Conservation (phyloP, 768 basidiomycete species). For the Amanita pseudoporphyria region DNA sequence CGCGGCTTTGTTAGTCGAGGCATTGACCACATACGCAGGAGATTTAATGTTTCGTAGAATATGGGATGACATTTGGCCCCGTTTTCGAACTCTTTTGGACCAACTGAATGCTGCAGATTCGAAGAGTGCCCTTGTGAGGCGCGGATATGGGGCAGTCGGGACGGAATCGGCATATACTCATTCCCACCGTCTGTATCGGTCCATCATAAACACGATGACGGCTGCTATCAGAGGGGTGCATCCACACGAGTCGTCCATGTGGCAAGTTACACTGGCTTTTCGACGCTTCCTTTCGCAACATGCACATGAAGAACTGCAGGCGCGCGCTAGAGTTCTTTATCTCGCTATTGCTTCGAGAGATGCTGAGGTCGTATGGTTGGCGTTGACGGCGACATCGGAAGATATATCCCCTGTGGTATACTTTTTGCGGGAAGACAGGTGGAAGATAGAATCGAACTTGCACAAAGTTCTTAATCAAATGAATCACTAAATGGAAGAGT, state of each 20-base stretch:
- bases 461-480: slow-evolving; percentile 22
- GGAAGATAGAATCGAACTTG: slow-evolving; percentile 49
- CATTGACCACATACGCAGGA: slow-evolving; percentile 61
- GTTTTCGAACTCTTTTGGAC: slow-evolving; percentile 51
- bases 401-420: slow-evolving; percentile 28
- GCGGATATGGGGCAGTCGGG: slow-evolving; percentile 40
- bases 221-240: slow-evolving; percentile 58
- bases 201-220: slow-evolving; percentile 66
- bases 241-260: slow-evolving; percentile 58
- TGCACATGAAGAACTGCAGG: slow-evolving; percentile 69
- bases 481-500: neutral
- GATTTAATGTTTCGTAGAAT: slow-evolving; percentile 79
- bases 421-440: slow-evolving; percentile 46
- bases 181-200: slow-evolving; percentile 72
- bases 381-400: slow-evolving; percentile 45
- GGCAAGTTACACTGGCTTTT: slow-evolving; percentile 74
- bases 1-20: slow-evolving; percentile 64
- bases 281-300: slow-evolving; percentile 64
- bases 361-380: slow-evolving; percentile 80
- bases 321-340: slow-evolving; percentile 57
- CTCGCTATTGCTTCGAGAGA: slow-evolving; percentile 48
- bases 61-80: slow-evolving; percentile 93
- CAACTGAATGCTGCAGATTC: slow-evolving; percentile 55
- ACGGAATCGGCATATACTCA: slow-evolving; percentile 70
- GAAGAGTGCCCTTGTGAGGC: slow-evolving; percentile 54